Evolutionary conservation across 768 basidiomycete genomes (phyloP).

Genomic region (Candolleomyces eurysporus): DNA sequence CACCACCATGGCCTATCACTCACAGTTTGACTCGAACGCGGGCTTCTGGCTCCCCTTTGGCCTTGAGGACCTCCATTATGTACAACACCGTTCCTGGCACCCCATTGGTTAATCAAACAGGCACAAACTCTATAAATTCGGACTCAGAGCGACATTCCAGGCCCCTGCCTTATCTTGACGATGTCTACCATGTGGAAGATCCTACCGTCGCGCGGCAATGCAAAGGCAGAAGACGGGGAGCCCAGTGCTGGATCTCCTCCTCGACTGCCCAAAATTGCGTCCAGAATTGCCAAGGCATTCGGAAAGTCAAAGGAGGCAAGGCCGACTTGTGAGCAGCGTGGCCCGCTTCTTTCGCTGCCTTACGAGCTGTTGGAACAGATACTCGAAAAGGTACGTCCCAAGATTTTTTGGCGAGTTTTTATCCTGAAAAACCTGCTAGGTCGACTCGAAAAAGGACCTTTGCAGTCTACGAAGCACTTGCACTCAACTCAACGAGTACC

Average conservation of each 20-base stretch:
- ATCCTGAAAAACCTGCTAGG: neutral
- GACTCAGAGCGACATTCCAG: neutral
- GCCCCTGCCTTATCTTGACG: neutral
- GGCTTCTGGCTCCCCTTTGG: neutral
- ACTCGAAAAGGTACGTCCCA: neutral
- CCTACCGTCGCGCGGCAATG: neutral
- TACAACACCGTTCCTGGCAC: neutral
- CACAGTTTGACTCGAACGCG: neutral
- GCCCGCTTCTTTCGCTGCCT: neutral
- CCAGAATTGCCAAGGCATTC: slow-evolving; percentile 2
- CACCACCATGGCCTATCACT: neutral
- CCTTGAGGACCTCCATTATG: neutral
- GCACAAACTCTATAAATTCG: neutral
- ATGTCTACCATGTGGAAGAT: slow-evolving; percentile 7
- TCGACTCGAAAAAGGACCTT: slow-evolving; percentile 4
- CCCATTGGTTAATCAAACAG: slow-evolving; percentile 4
- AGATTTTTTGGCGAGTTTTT: neutral
- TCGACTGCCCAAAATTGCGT: neutral
- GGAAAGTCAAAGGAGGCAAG: neutral
- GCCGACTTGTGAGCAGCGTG: neutral
- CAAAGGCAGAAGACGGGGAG: neutral
- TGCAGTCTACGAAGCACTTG: neutral
- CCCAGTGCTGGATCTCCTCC: neutral
- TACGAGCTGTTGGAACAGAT: slow-evolving; percentile 7
- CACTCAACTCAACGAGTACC: slow-evolving; percentile 1